Base-by-base conservation (phyloP, 176 grass and related monocot genomes). In the Guadua angustifolia region DNA sequence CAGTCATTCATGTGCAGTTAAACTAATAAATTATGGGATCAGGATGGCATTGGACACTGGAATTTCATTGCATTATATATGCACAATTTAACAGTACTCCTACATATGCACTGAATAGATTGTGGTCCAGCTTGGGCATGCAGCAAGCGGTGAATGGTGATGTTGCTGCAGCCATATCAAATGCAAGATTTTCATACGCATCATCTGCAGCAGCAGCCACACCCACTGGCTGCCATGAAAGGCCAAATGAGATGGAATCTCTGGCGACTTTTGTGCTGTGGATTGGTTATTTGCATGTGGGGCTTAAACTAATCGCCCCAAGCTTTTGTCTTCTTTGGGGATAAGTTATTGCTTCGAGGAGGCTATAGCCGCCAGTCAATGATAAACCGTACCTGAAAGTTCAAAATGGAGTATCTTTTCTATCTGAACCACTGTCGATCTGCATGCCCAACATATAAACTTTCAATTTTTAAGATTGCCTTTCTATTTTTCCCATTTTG, bases 161-260 rank as follows among this genome's bases (percentile, higher is more conserved):
- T 40, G 81, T 21, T 57, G 35, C 55, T 35, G 73, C 74, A 46
- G 45, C 43, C 32, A 60, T 81, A 85, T 74, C 22, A 69, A 81
- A 68, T 69, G 77, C 53, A 42, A 53, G 64, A 79, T 64, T 77
- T 71, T 63, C n/a, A 71, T 55, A 61, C 62, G 87, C 66, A 79
- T 24, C 38, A 74, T 62, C 13, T 70, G 44, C 38, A 74, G 39
- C 33, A 50, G 47, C 70, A 73, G 44, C 19, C 47, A 57, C 68
- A 66, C 25, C 43, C 53, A 82, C 69, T 61, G 74, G 68, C 56
- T 57, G 45, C 29, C 73, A 76, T 17, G 47, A 78, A 61, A 66
- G 73, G 79, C 84, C 88, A 86, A 90, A 86, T 75, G 73, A 90
- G 84, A 86, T 83, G 88, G 88, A 90, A 90, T 90, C 88, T 90